Evolutionary conservation across 768 basidiomycete genomes (phyloP), one percentile per base, ranked within the genome.

Genomic region (Mrakia blollopis): DNA sequence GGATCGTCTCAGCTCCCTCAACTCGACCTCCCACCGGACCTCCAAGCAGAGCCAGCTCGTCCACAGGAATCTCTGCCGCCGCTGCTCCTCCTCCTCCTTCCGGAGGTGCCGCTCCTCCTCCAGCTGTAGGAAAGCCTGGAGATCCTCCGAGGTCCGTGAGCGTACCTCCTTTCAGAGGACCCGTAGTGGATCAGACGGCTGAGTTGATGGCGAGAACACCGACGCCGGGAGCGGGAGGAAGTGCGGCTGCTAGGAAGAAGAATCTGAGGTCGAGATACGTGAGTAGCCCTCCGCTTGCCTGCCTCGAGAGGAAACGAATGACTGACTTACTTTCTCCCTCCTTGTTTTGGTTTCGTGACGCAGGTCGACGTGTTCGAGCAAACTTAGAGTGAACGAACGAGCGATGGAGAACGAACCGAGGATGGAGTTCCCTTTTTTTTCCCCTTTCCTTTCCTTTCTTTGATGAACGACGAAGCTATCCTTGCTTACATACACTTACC

Each of bases 211-310:
- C 67, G 25, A 47, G 75, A 23, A 41, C 47, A 21, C 67, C 67
- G 25, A 54, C 75, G 37, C 75, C 75, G 0, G 25, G 21, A 16
- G 52, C 28, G 37, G 87, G 86, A 78, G 90, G 89, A 23, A 88
- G 87, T 77, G 87, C 88, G 30, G 87, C 89, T 35, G 83, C 81
- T 18, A 78, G 79, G 57, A 95, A 92, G 85, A 90, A 91, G 78
- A 91, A 89, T 79, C 85, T 92, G 74, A 88, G 93, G 74, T 91
- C 86, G 82, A 89, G 92, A 78, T 97, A 97, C 82, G 93, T 97
- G 3, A 25, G 76, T 77, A 23, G 8, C 13, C 21, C 3, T n/a
- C 60, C 25, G n/a, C 57, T 62, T 11, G 18, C 35, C 35, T 73
- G 35, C 25, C 13, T 9, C 4, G 30, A 6, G 1, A 4, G 0